Base-by-base conservation (phyloP, 176 grass and related monocot species). In the Luzula sylvatica region DNA sequence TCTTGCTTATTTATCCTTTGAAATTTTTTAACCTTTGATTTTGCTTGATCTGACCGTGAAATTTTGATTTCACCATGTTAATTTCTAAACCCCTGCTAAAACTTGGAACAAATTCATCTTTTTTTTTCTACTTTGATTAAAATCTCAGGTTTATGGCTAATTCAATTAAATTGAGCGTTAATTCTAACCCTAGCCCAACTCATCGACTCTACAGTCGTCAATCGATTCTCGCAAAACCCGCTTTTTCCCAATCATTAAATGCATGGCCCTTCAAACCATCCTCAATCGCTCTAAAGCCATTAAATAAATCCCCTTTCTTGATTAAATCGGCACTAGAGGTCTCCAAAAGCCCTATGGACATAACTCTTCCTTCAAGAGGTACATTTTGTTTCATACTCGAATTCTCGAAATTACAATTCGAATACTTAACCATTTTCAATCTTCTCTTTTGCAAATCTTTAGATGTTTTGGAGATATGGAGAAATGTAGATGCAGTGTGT, bases 401-500 rank as follows among this genome's bases (percentile, higher is more conserved):
- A 35, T 0, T 9, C 30, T 35, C 30, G n/a, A n/a, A n/a, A n/a
- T n/a, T n/a, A n/a, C n/a, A n/a, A n/a, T n/a, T n/a, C n/a, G n/a
- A 35, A 2, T 35, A 7, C 9, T 35, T 35, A 35, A 35, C 9
- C 9, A 35, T 35, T 35, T 35, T n/a, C n/a, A n/a, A n/a, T n/a
- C n/a, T n/a, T 35, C 5, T 35, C 30, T 7, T 35, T 35, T 35
- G 9, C 9, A 7, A 35, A 1, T 35, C 5, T 56, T 22, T 60
- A 89, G 90, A 65, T 4, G 77, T 61, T 61, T 53, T 89, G 47
- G 60, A 75, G 41, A 78, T 68, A 17, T 74, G 68, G 90, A 18
- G 22, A n/a, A 68, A 20, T 56, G 84, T 74, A 12, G 58, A 79
- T 19, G 90, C 77, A 4, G 84, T 89, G 8, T 96, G 90, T 64